Conservation (phyloP, 805 yeast species). For the Blastobotrys robertii region DNA sequence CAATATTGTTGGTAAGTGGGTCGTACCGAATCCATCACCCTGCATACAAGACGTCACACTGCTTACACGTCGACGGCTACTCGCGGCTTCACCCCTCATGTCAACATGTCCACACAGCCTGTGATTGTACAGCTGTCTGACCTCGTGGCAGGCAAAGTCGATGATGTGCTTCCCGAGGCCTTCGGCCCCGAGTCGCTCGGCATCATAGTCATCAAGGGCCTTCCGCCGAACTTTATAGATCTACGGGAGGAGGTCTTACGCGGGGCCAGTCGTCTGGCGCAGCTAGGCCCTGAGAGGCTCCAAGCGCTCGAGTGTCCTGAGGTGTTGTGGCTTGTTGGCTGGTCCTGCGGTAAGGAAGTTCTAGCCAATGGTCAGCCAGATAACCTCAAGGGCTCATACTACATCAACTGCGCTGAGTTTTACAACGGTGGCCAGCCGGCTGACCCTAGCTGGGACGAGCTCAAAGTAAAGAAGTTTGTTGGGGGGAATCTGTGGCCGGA, state of each 20-base stretch:
- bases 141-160: constrained; percentile 25
- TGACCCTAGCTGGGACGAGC: constrained; percentile 32
- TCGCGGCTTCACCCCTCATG: background rate
- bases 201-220: constrained; percentile 36
- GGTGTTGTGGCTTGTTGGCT: constrained; percentile 46
- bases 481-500: constrained; percentile 46
- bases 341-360: constrained; percentile 51
- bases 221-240: constrained; percentile 32
- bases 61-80: too few species aligned
- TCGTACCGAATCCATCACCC: too few species aligned
- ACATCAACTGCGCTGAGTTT: constrained; percentile 45
- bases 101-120: constrained; percentile 5
- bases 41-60: too few species aligned
- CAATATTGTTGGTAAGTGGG: background rate
- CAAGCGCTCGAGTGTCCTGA: constrained; percentile 37
- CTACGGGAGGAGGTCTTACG: constrained; percentile 36
- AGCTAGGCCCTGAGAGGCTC: constrained; percentile 29
- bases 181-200: constrained; percentile 51
- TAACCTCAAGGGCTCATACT: constrained; percentile 45
- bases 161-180: constrained; percentile 31
- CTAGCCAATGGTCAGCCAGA: constrained; percentile 39
- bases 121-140: constrained; percentile 14
- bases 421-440: constrained; percentile 35
- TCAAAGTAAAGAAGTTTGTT: constrained; percentile 33
- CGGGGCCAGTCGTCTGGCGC: constrained; percentile 35